Evolutionary conservation across 2,329 filamentous ascomycete genomes (phyloP), one percentile per base, ranked within the genome.

Genomic region (Aphanoascus verrucosus): DNA sequence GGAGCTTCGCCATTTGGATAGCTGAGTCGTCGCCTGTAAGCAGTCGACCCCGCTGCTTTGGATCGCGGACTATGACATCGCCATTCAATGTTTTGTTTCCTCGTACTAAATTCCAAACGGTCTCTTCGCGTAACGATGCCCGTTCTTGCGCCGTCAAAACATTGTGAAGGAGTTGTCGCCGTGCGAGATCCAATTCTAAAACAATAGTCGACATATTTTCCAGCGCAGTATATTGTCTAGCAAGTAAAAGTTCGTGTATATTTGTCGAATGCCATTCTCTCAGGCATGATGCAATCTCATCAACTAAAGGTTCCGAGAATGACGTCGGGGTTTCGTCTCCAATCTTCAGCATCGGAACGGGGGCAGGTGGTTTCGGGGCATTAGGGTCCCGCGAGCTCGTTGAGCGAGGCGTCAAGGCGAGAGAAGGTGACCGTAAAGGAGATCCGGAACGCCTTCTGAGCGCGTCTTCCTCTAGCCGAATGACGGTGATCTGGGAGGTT

Each of bases 211-310:
- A 86, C 66, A 97, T 82, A 58, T 85, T 82, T 62, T 94, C 88
- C 53, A 98, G 74, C 52, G 84, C 80, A 48, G 78, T 74, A 69
- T 98, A 98, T 66, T 90, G 83, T 56, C 88, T 81, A 17, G 83
- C 82, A 7, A 98, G 79, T 1, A 98, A 78, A 20, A 97, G 77
- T 66, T 94, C 88, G 71, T 98, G 94, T 14, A 98, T 77, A 65
- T 96, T 94, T 15, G 90, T 95, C 17, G 93, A 94, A 72, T 98
- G 91, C 94, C 93, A 98, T 77, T 98, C 93, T 61, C 93, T 82
- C 58, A 98, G 73, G 67, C 93, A 98, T 2, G 90, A 96, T 12
- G 93, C 90, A 62, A 98, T 97, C 69, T 98, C 93, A 69, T 98
- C 93, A 20, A 98, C 90, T 57, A 98, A 72, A 1, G 93, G 93